Conservation (phyloP, 2,329 filamentous ascomycete species). For the Microsporum canis region DNA sequence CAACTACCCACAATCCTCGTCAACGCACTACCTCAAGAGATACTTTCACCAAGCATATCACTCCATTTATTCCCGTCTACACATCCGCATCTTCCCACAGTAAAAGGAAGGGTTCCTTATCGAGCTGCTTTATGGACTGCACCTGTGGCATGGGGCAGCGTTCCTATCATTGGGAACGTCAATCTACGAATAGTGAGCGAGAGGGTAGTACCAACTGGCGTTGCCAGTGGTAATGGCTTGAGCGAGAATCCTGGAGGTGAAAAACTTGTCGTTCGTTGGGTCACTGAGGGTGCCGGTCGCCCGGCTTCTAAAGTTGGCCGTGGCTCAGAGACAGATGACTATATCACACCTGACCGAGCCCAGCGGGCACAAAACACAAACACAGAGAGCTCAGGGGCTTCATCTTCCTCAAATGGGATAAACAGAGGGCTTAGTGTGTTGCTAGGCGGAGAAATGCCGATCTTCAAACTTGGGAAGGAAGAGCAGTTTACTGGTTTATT, state of each 20-base stretch:
- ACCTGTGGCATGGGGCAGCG: conserved; percentile 85
- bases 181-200: conserved; percentile 78
- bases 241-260: conserved; percentile 43
- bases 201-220: conserved; percentile 59
- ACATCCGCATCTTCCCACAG: conserved; percentile 63
- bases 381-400: conserved; percentile 5
- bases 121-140: conserved; percentile 91
- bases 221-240: conserved; percentile 25
- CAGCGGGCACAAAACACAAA: not conserved
- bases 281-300: conserved; percentile 40
- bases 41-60: conserved; percentile 50
- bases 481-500: conserved; percentile 85
- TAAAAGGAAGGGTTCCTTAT: conserved; percentile 81
- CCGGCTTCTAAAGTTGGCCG: conserved; percentile 2
- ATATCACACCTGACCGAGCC: not conserved
- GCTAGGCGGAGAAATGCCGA: conserved; percentile 43
- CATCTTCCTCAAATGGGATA: conserved; percentile 21
- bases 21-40: conserved; percentile 50
- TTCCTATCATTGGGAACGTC: conserved; percentile 85
- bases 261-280: conserved; percentile 85
- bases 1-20: conserved; percentile 50
- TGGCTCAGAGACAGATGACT: conserved; percentile 2
- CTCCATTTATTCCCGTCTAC: conserved; percentile 55
- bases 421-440: conserved; percentile 35
- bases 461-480: conserved; percentile 44